phyloP scores from a whole-genome alignment of 2,329 filamentous ascomycete genomes.

The Apiospora kogelbergensis region DNA sequence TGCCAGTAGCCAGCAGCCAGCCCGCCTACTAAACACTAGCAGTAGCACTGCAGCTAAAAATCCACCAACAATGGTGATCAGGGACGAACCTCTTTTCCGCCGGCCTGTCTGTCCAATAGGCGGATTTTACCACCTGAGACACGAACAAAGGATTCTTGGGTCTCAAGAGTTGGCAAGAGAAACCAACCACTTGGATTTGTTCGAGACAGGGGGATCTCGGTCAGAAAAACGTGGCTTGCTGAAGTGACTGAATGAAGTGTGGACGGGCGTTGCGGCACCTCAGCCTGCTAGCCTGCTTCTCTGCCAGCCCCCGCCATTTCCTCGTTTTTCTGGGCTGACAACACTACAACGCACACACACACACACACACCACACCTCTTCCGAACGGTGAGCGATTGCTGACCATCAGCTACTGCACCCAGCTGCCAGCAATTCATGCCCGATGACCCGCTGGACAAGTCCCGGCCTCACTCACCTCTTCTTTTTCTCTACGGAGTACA shows the following conservation, averaged over 20 bases:
- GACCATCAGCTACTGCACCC: too few species aligned
- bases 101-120: neutral
- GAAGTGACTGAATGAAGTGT: too few species aligned
- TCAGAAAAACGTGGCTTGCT: neutral
- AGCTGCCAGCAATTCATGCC: neutral
- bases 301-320: neutral
- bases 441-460: neutral
- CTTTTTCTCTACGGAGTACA: too few species aligned
- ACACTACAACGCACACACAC: neutral
- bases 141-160: neutral
- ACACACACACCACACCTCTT: too few species aligned
- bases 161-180: neutral
- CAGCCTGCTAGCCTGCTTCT: neutral
- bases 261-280: too few species aligned
- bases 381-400: neutral
- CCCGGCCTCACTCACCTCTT: neutral
- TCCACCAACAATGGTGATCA: neutral
- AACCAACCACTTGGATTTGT: neutral
- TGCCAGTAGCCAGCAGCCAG: too few species aligned
- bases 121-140: neutral
- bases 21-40: too few species aligned
- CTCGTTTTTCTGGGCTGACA: neutral
- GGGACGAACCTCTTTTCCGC: too few species aligned
- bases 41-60: neutral
- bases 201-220: neutral